Evolutionary conservation across 164 flowering plant genomes (phyloP).

Genomic region (Magnolia officinalis): DNA sequence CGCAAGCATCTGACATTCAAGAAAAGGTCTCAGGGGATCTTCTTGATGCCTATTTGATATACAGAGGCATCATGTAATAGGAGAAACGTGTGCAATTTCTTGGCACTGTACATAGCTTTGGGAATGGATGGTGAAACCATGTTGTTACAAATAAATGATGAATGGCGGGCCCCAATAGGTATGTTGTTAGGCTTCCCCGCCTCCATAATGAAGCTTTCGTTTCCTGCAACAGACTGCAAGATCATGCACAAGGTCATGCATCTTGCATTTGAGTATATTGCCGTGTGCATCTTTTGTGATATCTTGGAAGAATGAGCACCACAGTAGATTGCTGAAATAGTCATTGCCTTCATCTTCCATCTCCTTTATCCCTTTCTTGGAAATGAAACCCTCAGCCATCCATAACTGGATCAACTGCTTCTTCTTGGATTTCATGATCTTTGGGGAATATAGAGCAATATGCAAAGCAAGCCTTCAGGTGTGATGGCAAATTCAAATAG

Average conservation of each 20-base stretch:
- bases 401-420: slow-evolving; percentile 14
- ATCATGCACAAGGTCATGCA: slow-evolving; percentile 15
- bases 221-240: slow-evolving; percentile 6
- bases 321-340: slow-evolving; percentile 13
- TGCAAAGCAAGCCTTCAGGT: slow-evolving; percentile 17
- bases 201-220: slow-evolving; percentile 3
- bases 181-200: background rate
- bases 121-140: background rate
- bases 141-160: background rate
- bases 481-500: slow-evolving; percentile 14
- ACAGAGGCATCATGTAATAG: background rate
- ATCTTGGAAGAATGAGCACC: slow-evolving; percentile 12
- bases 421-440: slow-evolving; percentile 5
- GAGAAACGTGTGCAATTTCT: slow-evolving; percentile 6
- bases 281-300: background rate
- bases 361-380: background rate
- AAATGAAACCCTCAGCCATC: slow-evolving; percentile 17
- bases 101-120: background rate
- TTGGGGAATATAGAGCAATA: slow-evolving; percentile 26
- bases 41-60: background rate
- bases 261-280: background rate
- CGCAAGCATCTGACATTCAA: slow-evolving; percentile 3
- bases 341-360: slow-evolving; percentile 8
- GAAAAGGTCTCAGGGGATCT: background rate
- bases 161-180: background rate